phyloP scores from a whole-genome alignment of 352 stramenopile genomes.

The Elongisporangium prolatum region DNA sequence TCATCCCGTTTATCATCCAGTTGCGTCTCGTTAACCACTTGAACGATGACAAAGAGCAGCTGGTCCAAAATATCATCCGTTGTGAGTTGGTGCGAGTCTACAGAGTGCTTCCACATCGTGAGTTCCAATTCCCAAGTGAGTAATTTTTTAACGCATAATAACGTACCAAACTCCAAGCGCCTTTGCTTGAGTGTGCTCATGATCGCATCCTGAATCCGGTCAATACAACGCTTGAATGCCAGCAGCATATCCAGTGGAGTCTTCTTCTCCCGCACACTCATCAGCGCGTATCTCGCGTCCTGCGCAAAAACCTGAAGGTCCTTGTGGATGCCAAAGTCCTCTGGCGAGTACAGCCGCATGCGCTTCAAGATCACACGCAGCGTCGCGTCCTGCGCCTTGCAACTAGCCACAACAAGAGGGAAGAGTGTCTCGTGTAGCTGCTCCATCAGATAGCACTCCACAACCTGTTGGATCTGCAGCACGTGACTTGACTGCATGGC shows the following conservation, averaged over 20 bases:
- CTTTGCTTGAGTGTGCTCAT: constrained; percentile 48
- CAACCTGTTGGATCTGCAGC: constrained; percentile 70
- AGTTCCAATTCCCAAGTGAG: not conserved
- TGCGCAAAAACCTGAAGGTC: constrained; percentile 64
- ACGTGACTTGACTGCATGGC: constrained; percentile 21
- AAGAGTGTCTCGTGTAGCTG: constrained; percentile 58
- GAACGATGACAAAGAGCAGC: constrained; percentile 61
- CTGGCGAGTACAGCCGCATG: constrained; percentile 56
- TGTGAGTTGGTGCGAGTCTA: constrained; percentile 53
- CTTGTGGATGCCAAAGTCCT: constrained; percentile 62
- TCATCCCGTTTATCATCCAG: constrained; percentile 4
- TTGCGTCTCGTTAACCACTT: constrained; percentile 31
- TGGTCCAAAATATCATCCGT: constrained; percentile 83
- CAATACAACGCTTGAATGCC: constrained; percentile 61
- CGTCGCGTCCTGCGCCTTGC: constrained; percentile 37
- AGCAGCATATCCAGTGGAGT: constrained; percentile 77
- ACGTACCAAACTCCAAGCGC: constrained; percentile 43
- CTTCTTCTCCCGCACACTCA: constrained; percentile 32
- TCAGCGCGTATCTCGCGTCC: constrained; percentile 33
- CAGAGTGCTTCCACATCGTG: too few species aligned
- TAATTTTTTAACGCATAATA: too few species aligned
- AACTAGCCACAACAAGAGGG: constrained; percentile 37
- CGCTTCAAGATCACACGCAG: constrained; percentile 34
- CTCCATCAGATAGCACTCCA: constrained; percentile 82
- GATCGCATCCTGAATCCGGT: constrained; percentile 53